These are phyloP conservation scores for Ajuga reptans DNA, from an alignment of 305 asterid genomes.

Conservation along the genomic window DNA sequence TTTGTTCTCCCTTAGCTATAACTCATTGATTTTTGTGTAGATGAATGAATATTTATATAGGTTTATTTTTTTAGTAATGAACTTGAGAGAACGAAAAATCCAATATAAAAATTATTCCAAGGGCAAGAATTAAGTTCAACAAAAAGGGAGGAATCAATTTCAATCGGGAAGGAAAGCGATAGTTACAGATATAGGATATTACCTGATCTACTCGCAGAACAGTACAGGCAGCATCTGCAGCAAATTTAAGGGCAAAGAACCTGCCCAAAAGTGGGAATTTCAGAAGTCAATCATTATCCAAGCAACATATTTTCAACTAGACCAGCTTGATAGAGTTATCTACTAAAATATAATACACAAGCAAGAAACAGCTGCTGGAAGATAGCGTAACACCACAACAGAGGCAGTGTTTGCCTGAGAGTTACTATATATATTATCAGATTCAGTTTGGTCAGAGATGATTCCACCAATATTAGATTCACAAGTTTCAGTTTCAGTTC, in stretches of 20 bases:
- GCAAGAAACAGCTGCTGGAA: not conserved
- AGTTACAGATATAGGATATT: not conserved
- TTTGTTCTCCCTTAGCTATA: no score
- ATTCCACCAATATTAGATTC: not conserved
- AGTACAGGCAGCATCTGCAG: slow-evolving; percentile 91
- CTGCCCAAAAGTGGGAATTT: slow-evolving; percentile 30
- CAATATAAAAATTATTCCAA: no score
- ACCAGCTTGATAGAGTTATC: not conserved
- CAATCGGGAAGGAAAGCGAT: no score
- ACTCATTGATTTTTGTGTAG: no score
- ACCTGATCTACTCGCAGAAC: slow-evolving; percentile 95
- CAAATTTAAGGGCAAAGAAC: slow-evolving; percentile 78
- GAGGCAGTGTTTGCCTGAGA: not conserved
- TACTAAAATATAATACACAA: not conserved
- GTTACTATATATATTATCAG: not conserved
- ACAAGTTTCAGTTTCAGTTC: not conserved
- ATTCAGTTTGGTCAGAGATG: not conserved
- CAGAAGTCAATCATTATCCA: slow-evolving; percentile 1
- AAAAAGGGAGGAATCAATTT: no score
- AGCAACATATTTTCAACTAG: not conserved
- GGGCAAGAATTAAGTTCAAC: no score
- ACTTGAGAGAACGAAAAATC: no score
- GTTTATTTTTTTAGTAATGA: no score
- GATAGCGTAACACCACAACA: not conserved
- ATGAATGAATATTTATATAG: no score